A percentile compares a stretch with the other conserved stretches of the same genome.
phyloP scores from a whole-genome alignment of 2,329 filamentous ascomycete genomes.

The Colletotrichum costaricense region DNA sequence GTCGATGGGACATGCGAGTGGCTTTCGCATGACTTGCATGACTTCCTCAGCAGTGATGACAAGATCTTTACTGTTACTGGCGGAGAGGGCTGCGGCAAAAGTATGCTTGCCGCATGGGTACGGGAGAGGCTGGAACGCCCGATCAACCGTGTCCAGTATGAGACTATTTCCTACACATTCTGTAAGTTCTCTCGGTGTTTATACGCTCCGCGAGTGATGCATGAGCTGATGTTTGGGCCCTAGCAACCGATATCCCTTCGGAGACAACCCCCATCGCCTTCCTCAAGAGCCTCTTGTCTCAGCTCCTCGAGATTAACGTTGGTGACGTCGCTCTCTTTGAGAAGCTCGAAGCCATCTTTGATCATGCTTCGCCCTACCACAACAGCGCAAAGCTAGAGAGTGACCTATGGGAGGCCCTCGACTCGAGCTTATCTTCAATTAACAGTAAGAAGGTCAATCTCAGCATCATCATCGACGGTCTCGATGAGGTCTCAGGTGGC shows the following conservation, averaged over 20 bases:
- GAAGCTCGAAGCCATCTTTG: conserved; percentile 43
- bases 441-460: conserved; percentile 43
- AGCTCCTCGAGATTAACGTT: conserved; percentile 51
- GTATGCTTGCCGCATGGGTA: conserved; percentile 52
- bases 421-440: conserved; percentile 45
- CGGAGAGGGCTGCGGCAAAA: conserved; percentile 49
- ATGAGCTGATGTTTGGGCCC: not conserved
- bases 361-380: conserved; percentile 38
- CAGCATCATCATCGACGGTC: conserved; percentile 50
- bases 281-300: conserved; percentile 50
- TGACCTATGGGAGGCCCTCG: conserved; percentile 48
- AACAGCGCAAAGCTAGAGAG: conserved; percentile 42
- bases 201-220: no score
- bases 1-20: conserved; percentile 54
- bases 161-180: conserved; percentile 50
- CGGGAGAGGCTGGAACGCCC: conserved; percentile 52
- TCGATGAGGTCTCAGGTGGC: conserved; percentile 47
- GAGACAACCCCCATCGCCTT: conserved; percentile 46
- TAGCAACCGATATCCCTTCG: conserved; percentile 43
- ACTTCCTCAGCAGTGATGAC: conserved; percentile 48
- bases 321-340: conserved; percentile 49
- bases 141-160: conserved; percentile 47
- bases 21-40: conserved; percentile 47
- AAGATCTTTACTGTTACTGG: conserved; percentile 50
- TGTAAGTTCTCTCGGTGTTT: conserved; percentile 41